Evolutionary conservation across 2,329 filamentous ascomycete species (phyloP).

Genomic region (Colletotrichum trifolii): DNA sequence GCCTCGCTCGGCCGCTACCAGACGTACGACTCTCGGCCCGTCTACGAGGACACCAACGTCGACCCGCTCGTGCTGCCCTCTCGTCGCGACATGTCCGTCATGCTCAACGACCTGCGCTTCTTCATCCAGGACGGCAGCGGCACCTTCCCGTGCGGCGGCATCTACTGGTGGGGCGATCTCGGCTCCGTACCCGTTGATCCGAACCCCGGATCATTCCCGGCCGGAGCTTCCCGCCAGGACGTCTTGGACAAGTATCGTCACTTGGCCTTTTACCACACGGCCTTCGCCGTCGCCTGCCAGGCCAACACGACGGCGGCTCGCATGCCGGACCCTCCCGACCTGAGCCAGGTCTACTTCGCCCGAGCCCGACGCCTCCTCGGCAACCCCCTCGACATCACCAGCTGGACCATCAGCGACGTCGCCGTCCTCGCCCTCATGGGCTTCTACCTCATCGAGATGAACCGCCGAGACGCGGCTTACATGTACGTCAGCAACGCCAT

Average conservation of each 20-base stretch:
- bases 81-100: slow-evolving; percentile 48
- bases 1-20: slow-evolving; percentile 57
- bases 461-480: slow-evolving; percentile 60
- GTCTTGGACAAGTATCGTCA: slow-evolving; percentile 45
- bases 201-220: slow-evolving; percentile 34
- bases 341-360: slow-evolving; percentile 58
- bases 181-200: slow-evolving; percentile 45
- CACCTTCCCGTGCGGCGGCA: slow-evolving; percentile 56
- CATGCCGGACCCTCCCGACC: slow-evolving; percentile 43
- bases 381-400: slow-evolving; percentile 58
- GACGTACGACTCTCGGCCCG: slow-evolving; percentile 57
- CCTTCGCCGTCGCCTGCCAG: slow-evolving; percentile 54
- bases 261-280: slow-evolving; percentile 58
- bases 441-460: slow-evolving; percentile 61
- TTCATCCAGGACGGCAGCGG: slow-evolving; percentile 59
- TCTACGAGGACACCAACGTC: slow-evolving; percentile 47
- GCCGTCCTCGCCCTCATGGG: slow-evolving; percentile 58
- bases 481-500: slow-evolving; percentile 59
- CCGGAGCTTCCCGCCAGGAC: slow-evolving; percentile 38
- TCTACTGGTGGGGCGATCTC: slow-evolving; percentile 60
- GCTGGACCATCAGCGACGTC: slow-evolving; percentile 55
- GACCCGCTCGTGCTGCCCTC: slow-evolving; percentile 54
- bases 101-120: slow-evolving; percentile 54
- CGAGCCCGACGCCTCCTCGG: slow-evolving; percentile 56
- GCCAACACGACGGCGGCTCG: slow-evolving; percentile 43